phyloP scores from a whole-genome alignment of 208 protist species.

The Trichomonas gallinae region DNA sequence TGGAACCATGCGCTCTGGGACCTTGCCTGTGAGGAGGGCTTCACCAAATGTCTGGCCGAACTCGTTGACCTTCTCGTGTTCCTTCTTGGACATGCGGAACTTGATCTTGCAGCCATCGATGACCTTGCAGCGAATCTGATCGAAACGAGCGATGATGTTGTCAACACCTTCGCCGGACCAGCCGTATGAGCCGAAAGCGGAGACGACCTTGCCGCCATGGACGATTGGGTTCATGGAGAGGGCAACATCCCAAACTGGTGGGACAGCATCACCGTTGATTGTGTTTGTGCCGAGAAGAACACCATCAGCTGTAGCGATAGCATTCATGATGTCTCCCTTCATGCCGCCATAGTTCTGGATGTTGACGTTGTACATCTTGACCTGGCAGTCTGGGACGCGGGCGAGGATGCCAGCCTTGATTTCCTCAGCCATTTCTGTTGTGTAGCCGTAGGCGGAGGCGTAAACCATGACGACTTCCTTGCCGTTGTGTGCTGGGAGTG shows the following conservation, averaged over 20 bases:
- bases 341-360: not conserved
- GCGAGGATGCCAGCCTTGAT: not conserved
- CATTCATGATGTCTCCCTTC: not conserved
- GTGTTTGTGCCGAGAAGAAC: not conserved
- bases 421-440: not conserved
- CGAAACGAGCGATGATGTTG: not conserved
- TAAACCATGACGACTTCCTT: not conserved
- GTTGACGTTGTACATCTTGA: not conserved
- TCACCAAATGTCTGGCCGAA: not conserved
- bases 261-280: conserved; percentile 18
- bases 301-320: not conserved
- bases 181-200: not conserved
- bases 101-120: conserved; percentile 8
- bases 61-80: not conserved
- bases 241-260: not conserved
- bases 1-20: not conserved
- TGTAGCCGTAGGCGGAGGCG: conserved; percentile 6
- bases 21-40: not conserved
- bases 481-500: not conserved
- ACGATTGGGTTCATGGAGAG: conserved; percentile 2
- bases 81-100: not conserved
- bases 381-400: not conserved
- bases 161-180: conserved; percentile 14
- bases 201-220: not conserved
- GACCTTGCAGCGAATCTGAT: not conserved